These are phyloP conservation scores for Emmonsiellopsis sp. DNA, from an alignment of 2,329 filamentous ascomycete genomes.

Conservation along the genomic window DNA sequence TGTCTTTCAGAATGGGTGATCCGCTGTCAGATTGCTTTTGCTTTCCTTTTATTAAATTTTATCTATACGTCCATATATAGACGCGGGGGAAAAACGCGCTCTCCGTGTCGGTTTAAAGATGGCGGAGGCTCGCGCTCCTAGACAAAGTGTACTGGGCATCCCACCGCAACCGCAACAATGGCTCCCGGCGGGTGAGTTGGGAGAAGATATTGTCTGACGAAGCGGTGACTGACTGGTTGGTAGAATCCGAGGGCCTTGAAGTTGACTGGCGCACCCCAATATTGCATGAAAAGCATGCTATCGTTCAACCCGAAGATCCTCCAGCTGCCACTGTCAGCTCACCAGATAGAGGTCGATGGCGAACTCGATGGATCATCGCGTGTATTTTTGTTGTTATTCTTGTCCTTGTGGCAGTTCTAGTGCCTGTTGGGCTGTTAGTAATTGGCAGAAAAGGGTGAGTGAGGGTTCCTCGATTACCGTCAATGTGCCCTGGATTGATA, in stretches of 20 bases:
- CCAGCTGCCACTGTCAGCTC: background rate
- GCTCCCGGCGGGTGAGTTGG: too few species aligned
- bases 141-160: too few species aligned
- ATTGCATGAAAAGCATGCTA: background rate
- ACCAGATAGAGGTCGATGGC: background rate
- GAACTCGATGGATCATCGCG: background rate
- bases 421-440: background rate
- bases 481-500: background rate
- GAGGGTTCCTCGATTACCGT: too few species aligned
- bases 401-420: background rate
- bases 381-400: background rate
- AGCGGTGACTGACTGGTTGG: background rate
- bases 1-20: too few species aligned
- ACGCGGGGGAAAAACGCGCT: too few species aligned
- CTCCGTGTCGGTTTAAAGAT: too few species aligned
- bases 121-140: too few species aligned
- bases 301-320: background rate
- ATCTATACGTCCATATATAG: too few species aligned
- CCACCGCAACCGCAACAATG: too few species aligned
- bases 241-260: background rate
- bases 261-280: background rate
- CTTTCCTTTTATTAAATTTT: too few species aligned
- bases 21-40: too few species aligned
- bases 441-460: background rate
- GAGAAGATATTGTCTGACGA: background rate